These are phyloP conservation scores for Sugiyamaella boreocaroliniensis DNA, from an alignment of 805 yeast genomes.

Conservation along the genomic window DNA sequence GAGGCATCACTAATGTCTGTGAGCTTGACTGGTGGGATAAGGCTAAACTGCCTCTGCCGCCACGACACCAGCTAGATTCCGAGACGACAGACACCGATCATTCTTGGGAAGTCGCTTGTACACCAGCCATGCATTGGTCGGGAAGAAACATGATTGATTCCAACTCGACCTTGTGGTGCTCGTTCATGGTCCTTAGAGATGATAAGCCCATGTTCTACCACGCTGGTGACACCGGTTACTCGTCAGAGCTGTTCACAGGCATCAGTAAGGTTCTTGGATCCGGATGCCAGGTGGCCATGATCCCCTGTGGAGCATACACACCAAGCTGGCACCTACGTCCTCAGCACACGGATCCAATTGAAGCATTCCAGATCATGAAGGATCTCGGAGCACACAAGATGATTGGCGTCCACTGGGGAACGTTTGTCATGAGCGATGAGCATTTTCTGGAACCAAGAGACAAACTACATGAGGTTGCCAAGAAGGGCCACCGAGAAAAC, in stretches of 20 bases:
- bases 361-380: slow-evolving; percentile 59
- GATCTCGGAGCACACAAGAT: slow-evolving; percentile 56
- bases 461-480: slow-evolving; percentile 47
- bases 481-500: slow-evolving; percentile 30
- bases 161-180: slow-evolving; percentile 82
- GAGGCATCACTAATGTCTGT: slow-evolving; percentile 53
- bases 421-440: slow-evolving; percentile 84
- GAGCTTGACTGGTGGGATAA: slow-evolving; percentile 95
- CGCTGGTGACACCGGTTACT: slow-evolving; percentile 93
- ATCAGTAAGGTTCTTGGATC: slow-evolving; percentile 57
- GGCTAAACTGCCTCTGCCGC: slow-evolving; percentile 36
- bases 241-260: slow-evolving; percentile 60
- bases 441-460: slow-evolving; percentile 78
- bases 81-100: slow-evolving; percentile 18
- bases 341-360: slow-evolving; percentile 78
- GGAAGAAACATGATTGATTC: slow-evolving; percentile 79
- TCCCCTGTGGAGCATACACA: slow-evolving; percentile 93
- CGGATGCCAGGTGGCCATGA: slow-evolving; percentile 56
- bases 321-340: slow-evolving; percentile 94
- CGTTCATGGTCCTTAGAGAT: slow-evolving; percentile 63
- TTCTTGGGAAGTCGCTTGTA: slow-evolving; percentile 71
- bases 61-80: background rate
- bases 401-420: slow-evolving; percentile 95
- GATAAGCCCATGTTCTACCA: slow-evolving; percentile 73
- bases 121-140: slow-evolving; percentile 93